Evolutionary conservation across 495 filamentous ascomycete genomes (phyloP).

Genomic region (Bathelium albidoporum): DNA sequence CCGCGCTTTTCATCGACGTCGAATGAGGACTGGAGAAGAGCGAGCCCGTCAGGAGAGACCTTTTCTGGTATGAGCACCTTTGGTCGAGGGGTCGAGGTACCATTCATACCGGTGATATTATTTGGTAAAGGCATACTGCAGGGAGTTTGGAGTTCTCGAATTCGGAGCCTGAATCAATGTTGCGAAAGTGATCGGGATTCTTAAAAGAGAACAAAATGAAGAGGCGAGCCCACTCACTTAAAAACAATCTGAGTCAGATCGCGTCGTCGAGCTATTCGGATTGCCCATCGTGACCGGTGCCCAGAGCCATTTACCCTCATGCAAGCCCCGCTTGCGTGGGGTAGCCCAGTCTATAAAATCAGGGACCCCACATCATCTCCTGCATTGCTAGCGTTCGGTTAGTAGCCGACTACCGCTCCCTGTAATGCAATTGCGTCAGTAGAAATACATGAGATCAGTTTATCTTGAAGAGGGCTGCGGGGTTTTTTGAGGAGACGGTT

Average conservation of each 20-base stretch:
- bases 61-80: conserved; percentile 63
- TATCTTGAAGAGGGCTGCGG: too few species aligned
- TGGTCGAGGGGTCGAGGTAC: conserved; percentile 29
- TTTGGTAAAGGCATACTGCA: background rate
- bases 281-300: background rate
- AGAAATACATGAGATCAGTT: background rate
- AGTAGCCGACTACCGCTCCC: background rate
- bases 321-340: conserved; percentile 2
- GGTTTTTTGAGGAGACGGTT: too few species aligned
- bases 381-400: background rate
- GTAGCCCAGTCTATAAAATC: background rate
- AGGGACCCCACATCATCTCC: background rate
- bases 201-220: background rate
- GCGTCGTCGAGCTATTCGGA: background rate
- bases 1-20: conserved; percentile 51
- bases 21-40: conserved; percentile 45
- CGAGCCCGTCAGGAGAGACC: conserved; percentile 60
- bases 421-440: background rate
- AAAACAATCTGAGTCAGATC: background rate
- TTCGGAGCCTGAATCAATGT: too few species aligned
- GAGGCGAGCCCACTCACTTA: too few species aligned
- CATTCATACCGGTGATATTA: conserved; percentile 1
- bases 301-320: background rate
- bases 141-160: background rate
- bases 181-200: too few species aligned